Base-by-base conservation (phyloP, 1,284 basidiomycete species). In the Sanghuangporus sanghuang region DNA sequence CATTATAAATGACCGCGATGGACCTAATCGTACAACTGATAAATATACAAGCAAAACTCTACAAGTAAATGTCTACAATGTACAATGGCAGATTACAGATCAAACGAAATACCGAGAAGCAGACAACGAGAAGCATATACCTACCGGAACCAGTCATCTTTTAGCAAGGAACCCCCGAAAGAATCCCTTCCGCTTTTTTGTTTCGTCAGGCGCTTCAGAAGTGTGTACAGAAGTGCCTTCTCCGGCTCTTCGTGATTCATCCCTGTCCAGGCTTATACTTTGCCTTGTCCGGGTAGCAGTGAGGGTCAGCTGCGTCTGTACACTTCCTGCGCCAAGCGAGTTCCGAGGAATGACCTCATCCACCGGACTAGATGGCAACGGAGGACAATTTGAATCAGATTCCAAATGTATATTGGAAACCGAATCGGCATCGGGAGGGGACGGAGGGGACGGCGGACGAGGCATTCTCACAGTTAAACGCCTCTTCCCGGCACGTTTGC, bases 231-330 rank as follows among this genome's bases (percentile, higher is more conserved):
- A 52, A 14, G 21, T 32, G 2, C 44, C 44, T 46, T 16, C 44
- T 46, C 44, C 44, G 3, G 44, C 21, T 46, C 44, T 8, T n/a
- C 44, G 7, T 14, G 23, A 12, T 60, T 38, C 46, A 21, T 27
- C 35, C 49, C 40, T 53, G 23, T 62, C 61, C 36, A 62, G 32
- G 18, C 67, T 67, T 63, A 65, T 67, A 46, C 67, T 68, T 57
- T 40, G 57, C 32, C 53, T 63, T 18, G 57, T 18, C 3, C 42
- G 44, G 12, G 42, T 55, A 14, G 32, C n/a, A 7, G 54, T 54
- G 21, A 38, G 35, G 2, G 48, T 52, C 9, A 38, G 39, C 21
- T 39, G 48, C 35, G 42, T 36, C 53, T 23, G 21, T 56, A 16
- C 42, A 50, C 46, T 44, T n/a, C 23, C 36, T n/a, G 54, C 49